Conservation (phyloP, 2,329 filamentous ascomycete genomes). For the Diaporthe sp. region DNA sequence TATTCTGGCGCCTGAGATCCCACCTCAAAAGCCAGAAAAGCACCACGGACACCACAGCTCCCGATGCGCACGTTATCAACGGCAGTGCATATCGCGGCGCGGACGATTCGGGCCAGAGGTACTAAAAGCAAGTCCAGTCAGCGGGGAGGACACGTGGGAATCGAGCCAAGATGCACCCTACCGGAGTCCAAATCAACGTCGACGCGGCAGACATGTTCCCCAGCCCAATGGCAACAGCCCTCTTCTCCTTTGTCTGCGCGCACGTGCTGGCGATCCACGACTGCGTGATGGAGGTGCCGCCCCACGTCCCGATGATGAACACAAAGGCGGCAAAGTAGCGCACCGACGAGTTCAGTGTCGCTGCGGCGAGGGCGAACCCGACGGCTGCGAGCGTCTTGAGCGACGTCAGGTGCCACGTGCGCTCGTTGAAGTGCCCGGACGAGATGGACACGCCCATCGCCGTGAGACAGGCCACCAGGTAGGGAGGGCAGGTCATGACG, state of each 20-base stretch:
- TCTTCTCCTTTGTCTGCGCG: slow-evolving; percentile 62
- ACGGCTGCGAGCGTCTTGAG: slow-evolving; percentile 56
- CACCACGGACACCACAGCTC: background rate
- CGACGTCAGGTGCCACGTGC: slow-evolving; percentile 61
- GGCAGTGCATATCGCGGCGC: slow-evolving; percentile 26
- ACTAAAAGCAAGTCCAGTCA: background rate
- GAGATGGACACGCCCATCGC: slow-evolving; percentile 53
- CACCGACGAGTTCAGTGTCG: slow-evolving; percentile 47
- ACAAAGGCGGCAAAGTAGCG: slow-evolving; percentile 52
- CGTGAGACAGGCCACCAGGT: slow-evolving; percentile 55
- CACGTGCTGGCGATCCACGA: slow-evolving; percentile 57
- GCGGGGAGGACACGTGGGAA: too few species aligned
- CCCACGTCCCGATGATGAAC: slow-evolving; percentile 54
- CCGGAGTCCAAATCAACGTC: slow-evolving; percentile 28
- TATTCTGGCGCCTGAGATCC: slow-evolving; percentile 11
- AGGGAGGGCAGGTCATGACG: slow-evolving; percentile 62
- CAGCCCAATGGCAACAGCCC: slow-evolving; percentile 56
- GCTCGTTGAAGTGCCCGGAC: slow-evolving; percentile 61
- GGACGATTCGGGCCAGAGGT: slow-evolving; percentile 11
- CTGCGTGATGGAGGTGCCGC: slow-evolving; percentile 59
- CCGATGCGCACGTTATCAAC: background rate
- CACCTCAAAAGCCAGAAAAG: slow-evolving; percentile 16
- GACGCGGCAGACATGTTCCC: background rate
- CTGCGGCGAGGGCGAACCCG: slow-evolving; percentile 51
- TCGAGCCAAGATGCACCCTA: background rate